Base-by-base conservation (phyloP, 2,329 filamentous ascomycete species). In the Metarhizium robertsii region DNA sequence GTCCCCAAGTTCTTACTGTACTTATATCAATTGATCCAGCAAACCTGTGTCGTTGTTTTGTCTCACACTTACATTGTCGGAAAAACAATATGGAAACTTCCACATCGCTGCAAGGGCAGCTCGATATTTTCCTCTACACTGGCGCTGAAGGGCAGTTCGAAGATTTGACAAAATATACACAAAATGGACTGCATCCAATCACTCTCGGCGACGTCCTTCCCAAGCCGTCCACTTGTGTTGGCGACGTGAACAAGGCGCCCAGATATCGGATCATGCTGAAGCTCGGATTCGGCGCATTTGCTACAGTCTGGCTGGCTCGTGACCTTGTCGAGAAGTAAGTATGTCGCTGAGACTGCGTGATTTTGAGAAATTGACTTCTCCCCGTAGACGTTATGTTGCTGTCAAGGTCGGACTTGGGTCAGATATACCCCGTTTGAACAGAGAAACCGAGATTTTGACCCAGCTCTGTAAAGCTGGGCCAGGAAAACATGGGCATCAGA, bases 171-270 rank as follows among this genome's bases (percentile, higher is more conserved):
- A 25, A 25, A 25, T 25, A 25, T 25, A 25, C 1, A 4, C 25
- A 25, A 25, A 36, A 40, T 48, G 56, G 53, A 34, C 38, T 57
- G 10, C 53, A 57, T 50, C 56, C 53, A 3, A 40, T 54, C 25
- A 34, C 13, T 40, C 56, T 58, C 20, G 57, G 57, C 52, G 57
- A 58, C 20, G 38, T 58, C 2, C 42, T 54, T 48, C 52, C 52
- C 7, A 47, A 52, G 50, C 30, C 29, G 16, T 20, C 16, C 49
- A 53, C 53, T 16, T 57, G 56, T 36, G 53, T 53, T 10, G 25
- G 50, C 25, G 50, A 55, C 40, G 18, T 29, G 7, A n/a, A 54
- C 10, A 55, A 29, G 18, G 34, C 47, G 46, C 53, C 52, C 3
- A 42, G 49, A 45, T 55, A 58, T 43, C 57, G 52, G 10, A 54